Percentiles rank a stretch among this genome's conserved stretches.
These are phyloP conservation scores for Tylopilus orsonianus DNA, from an alignment of 1,284 basidiomycete species.

Conservation along the genomic window DNA sequence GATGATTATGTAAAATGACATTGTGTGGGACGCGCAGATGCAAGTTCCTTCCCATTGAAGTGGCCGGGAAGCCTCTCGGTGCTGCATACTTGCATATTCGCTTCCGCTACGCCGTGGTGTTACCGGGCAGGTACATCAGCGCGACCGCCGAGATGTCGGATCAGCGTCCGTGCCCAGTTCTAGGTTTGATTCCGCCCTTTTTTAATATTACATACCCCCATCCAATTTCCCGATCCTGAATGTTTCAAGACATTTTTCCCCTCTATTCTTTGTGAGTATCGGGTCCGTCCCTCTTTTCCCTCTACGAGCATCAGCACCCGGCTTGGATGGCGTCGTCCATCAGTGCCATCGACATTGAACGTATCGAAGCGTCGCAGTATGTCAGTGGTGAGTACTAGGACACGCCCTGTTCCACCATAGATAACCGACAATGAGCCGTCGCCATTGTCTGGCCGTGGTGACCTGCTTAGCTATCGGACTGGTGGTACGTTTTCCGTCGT, in stretches of 20 bases:
- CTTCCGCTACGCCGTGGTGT: too few relatives aligned
- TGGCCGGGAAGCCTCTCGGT: too few relatives aligned
- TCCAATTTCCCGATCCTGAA: constrained; percentile 1
- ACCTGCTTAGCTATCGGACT: constrained; percentile 22
- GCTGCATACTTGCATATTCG: too few relatives aligned
- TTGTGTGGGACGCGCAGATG: constrained; percentile 15
- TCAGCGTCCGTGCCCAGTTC: constrained; percentile 1
- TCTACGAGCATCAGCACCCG: background rate
- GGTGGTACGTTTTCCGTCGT: constrained; percentile 17
- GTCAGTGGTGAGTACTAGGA: constrained; percentile 25
- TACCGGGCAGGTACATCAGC: background rate
- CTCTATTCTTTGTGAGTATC: background rate
- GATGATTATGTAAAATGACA: background rate
- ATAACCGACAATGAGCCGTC: background rate
- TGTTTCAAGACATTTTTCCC: background rate
- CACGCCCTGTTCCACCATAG: too few relatives aligned
- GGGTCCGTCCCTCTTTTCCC: background rate
- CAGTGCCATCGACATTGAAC: background rate
- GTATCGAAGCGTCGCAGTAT: constrained; percentile 24
- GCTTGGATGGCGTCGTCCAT: constrained; percentile 12
- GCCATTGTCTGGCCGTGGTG: background rate
- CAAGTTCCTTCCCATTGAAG: too few relatives aligned
- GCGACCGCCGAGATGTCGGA: constrained; percentile 10
- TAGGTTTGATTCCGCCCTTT: background rate
- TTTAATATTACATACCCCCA: constrained; percentile 6